Base-by-base conservation (phyloP, 805 yeast genomes). In the Diddensiella santjacobensis region DNA sequence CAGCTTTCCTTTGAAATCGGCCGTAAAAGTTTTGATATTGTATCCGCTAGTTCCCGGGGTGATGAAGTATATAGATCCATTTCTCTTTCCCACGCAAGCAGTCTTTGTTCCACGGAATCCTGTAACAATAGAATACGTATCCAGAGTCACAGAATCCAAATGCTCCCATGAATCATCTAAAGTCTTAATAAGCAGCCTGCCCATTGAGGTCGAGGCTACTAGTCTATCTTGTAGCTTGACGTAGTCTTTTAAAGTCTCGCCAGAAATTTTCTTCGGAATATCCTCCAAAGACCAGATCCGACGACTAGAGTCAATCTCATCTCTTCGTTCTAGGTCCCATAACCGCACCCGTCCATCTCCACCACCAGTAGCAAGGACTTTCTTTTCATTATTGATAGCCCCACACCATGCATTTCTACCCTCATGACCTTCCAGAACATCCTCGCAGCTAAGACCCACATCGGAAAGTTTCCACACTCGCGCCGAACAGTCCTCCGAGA, bases 401-500 rank as follows among this genome's bases (percentile, higher is more conserved):
- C 67, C 49, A 22, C 66, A 58, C 99, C 98, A 93, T 1, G 85
- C 77, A 60, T 87, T 91, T 62, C 93, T 84, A 2, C 95, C 96
- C 29, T 78, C 72, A 61, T 90, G 97, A 19, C 83, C 79, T 45
- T 84, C 87, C 55, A 77, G 75, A 1, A 80, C 70, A 30, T 71
- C 72, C 2, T 61, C 55, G 53, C 78, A 79, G 4, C 58, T 56
- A 42, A 84, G 64, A 2, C 46, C 45, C 2, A 56, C 65, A 2
- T 53, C 56, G 0, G 58, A 41, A 43, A 77, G 74, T 20, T 70
- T 65, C 99, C 99, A 93, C 0, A 83, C 63, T 53, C 96, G 75
- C 8, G 86, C 78, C 0, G 96, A 83, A 57, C 90, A 79, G 65
- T 93, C 99, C 64, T 93, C 99, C 3, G 95, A 82, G 22, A 82